A percentile compares a stretch with the other conserved stretches of the same genome.
Evolutionary conservation across 768 basidiomycete genomes (phyloP).

Genomic region (Dictyophora rubrovolvata): DNA sequence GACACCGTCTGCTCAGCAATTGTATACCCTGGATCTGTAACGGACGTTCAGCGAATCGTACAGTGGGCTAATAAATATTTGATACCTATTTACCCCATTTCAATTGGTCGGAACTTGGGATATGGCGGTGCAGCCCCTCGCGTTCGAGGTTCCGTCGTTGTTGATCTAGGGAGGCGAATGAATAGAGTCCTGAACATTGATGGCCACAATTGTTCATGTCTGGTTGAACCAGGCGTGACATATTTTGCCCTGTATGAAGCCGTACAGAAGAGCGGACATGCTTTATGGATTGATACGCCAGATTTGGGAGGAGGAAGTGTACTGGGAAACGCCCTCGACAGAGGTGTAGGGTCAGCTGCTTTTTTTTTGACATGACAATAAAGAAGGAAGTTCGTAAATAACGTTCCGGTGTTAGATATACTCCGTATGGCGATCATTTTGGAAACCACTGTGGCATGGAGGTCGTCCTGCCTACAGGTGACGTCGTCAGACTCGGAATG

Average conservation of each 20-base stretch:
- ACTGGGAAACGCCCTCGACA: not conserved
- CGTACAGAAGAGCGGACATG: not conserved
- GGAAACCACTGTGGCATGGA: constrained; percentile 3
- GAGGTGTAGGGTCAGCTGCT: not conserved
- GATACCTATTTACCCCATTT: constrained; percentile 2
- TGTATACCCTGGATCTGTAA: not conserved
- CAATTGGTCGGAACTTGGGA: constrained; percentile 1
- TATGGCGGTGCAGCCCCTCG: constrained; percentile 3
- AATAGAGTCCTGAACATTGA: constrained; percentile 2
- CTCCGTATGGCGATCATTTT: constrained; percentile 1
- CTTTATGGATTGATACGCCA: not conserved
- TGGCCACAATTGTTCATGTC: not conserved
- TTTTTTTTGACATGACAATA: not conserved
- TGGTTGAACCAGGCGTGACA: not conserved
- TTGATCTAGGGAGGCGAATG: constrained; percentile 1
- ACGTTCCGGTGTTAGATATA: not conserved
- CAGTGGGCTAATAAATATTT: not conserved
- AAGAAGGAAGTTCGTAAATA: not conserved
- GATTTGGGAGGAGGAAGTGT: constrained; percentile 1
- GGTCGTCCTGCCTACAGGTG: not conserved
- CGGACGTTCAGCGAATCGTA: not conserved
- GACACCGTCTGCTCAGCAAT: constrained; percentile 1
- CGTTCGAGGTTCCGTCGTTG: not conserved
- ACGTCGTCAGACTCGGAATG: not conserved
- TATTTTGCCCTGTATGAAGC: constrained; percentile 1